Evolutionary conservation across 305 asterid genomes (phyloP), one percentile per base, ranked within the genome.

Genomic region (Andrographis paniculata): DNA sequence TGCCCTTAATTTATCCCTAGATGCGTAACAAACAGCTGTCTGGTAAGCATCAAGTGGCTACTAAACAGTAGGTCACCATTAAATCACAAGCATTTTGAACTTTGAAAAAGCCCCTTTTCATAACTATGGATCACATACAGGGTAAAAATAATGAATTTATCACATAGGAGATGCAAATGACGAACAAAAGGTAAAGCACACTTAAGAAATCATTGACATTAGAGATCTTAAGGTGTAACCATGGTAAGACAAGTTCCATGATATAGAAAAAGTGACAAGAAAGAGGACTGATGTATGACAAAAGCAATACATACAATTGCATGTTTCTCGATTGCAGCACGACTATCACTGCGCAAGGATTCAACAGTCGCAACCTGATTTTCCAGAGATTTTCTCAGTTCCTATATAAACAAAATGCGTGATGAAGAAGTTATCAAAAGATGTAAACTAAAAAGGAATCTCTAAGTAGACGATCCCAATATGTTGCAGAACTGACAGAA

Each of bases 381-480:
- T 74, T 91, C 99, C 53, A 91, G 70, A 70, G 59, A 81, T 73
- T 81, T 86, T 75, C 99, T 70, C 63, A 91, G 84, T 69, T 86
- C 95, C 99, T 91, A 68, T 61, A 61, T 18, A 43, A 44, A 42
- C 57, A 62, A 10, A 58, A 40, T 35, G 53, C 48, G 53, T 46
- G 16, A 60, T 48, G 40, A 57, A 53, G 37, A 48, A 45, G 21
- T 45, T 28, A 35, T 2, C 45, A 9, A 20, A n/a, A 24, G 30
- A 28, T 16, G 12, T 20, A 53, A 52, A 45, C 50, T n/a, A 30
- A 47, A 23, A 45, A 5, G 20, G 16, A n/a, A n/a, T n/a, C n/a
- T n/a, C n/a, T n/a, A n/a, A n/a, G n/a, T n/a, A n/a, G n/a, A n/a
- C n/a, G n/a, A n/a, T n/a, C n/a, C n/a, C n/a, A n/a, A n/a, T n/a